phyloP scores from a whole-genome alignment of 257 asterid genomes.

The Solanum etuberosum region DNA sequence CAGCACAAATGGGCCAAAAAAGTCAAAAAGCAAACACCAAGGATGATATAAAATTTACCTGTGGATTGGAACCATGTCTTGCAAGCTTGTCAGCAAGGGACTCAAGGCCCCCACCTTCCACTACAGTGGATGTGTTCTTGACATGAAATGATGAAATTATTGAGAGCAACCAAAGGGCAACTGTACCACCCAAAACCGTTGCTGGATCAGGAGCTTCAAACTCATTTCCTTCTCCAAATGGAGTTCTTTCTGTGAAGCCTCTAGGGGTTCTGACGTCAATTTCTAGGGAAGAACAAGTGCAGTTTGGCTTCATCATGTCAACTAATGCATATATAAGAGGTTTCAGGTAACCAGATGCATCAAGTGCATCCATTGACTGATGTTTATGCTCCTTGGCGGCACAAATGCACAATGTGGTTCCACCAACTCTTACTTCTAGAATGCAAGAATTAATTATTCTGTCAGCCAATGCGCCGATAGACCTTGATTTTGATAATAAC shows the following conservation, averaged over 20 bases:
- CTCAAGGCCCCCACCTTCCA: conserved; percentile 81
- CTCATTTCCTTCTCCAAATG: conserved; percentile 41
- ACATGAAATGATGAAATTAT: conserved; percentile 46
- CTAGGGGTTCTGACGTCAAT: conserved; percentile 39
- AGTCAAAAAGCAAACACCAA: not conserved
- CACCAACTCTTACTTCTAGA: conserved; percentile 78
- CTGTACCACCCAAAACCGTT: conserved; percentile 53
- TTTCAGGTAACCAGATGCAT: conserved; percentile 59
- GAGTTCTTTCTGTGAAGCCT: conserved; percentile 33
- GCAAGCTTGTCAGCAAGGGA: conserved; percentile 51
- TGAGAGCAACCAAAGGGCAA: conserved; percentile 72
- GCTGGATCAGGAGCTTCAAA: conserved; percentile 61
- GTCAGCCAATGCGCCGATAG: conserved; percentile 52
- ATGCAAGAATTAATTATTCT: conserved; percentile 61
- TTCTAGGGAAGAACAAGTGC: conserved; percentile 30
- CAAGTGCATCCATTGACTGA: conserved; percentile 42
- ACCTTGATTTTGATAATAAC: conserved; percentile 34
- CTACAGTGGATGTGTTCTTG: conserved; percentile 42
- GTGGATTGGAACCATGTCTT: conserved; percentile 30
- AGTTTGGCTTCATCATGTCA: conserved; percentile 58
- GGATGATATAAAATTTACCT: conserved; percentile 25
- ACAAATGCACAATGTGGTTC: conserved; percentile 50
- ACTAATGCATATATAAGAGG: conserved; percentile 57
- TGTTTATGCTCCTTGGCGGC: conserved; percentile 54
- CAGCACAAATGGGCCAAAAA: not conserved